These are phyloP conservation scores for Coemansia sp. DNA, from an alignment of 192 early-diverging fungal species.

Conservation along the genomic window DNA sequence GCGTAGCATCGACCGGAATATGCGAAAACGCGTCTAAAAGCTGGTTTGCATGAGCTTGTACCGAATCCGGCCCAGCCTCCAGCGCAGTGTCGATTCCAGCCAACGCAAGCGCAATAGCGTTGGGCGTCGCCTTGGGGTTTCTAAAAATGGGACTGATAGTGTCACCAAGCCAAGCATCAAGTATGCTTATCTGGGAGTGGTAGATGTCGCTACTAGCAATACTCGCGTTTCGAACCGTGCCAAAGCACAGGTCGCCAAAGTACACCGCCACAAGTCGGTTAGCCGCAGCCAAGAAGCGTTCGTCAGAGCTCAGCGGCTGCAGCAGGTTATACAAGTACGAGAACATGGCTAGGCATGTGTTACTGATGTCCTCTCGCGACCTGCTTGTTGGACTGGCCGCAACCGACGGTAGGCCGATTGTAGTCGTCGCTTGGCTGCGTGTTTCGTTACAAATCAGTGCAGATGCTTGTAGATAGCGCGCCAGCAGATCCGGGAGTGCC, in stretches of 20 bases:
- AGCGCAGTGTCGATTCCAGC: constrained; percentile 29
- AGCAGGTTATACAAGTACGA: constrained; percentile 24
- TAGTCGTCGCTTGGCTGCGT: constrained; percentile 25
- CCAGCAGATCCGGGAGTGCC: constrained; percentile 33
- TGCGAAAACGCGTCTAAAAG: constrained; percentile 24
- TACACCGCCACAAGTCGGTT: constrained; percentile 32
- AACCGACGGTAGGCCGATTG: constrained; percentile 32
- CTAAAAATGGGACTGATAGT: constrained; percentile 24
- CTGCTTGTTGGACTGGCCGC: constrained; percentile 32
- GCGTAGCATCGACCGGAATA: constrained; percentile 10
- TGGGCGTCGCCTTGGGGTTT: not conserved
- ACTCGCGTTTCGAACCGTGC: constrained; percentile 21
- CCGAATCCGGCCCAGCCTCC: constrained; percentile 33
- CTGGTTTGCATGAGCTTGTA: constrained; percentile 18
- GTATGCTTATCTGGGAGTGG: constrained; percentile 17
- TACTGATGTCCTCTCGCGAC: constrained; percentile 19
- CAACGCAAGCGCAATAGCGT: constrained; percentile 18
- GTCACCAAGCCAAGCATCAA: constrained; percentile 27
- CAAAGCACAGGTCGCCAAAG: constrained; percentile 40
- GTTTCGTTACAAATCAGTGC: constrained; percentile 41
- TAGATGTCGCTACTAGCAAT: constrained; percentile 19
- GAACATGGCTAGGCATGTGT: constrained; percentile 39
- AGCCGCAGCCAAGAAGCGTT: constrained; percentile 18
- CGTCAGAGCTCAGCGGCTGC: constrained; percentile 9
- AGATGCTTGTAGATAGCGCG: constrained; percentile 36